Base-by-base conservation (phyloP, 768 basidiomycete genomes). In the Solioccasus polychromus region DNA sequence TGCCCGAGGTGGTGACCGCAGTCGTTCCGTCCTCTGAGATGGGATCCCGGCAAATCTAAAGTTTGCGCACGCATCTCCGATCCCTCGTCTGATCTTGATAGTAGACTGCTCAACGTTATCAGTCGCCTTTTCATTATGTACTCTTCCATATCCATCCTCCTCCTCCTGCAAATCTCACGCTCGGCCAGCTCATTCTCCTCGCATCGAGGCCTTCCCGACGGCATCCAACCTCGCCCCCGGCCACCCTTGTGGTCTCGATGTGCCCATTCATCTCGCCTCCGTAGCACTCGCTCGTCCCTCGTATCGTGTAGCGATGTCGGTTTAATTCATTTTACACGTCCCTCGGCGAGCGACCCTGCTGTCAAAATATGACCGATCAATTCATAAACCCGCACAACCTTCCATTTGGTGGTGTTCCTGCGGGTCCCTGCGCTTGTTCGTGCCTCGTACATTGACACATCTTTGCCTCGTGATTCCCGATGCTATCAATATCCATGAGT, bases 1-100 rank as follows among this genome's bases (percentile, higher is more conserved):
- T 56, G 56, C 35, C 49, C 20, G 34, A 45, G 36, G 51, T 58
- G 60, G 59, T 51, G 42, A 47, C 45, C 26, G 26, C 26, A 26
- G 26, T 26, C 26, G 7, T 26, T n/a, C n/a, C 26, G 26, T 6
- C 14, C 30, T 46, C 42, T 49, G 15, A 52, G 53, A 46, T 41
- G 41, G 51, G 45, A 48, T 44, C 39, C 52, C 60, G 52, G 58
- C 41, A 43, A 64, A 65, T 65, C 63, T 65, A 67, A 61, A 37
- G 56, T 65, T 67, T 61, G 24, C 44, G 32, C 46, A 45, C 51
- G 32, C 57, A 64, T 62, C 65, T 61, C 61, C 63, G 63, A 65
- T 64, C 63, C 38, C 37, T 29, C 35, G 19, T 31, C 50, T 57
- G 54, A 64, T 62, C 63, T 50, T 45, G 61, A 60, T 59, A 51